Evolutionary conservation across 306 rosid species (phyloP), one percentile per base, ranked within the genome.

Genomic region (Vicia sativa): DNA sequence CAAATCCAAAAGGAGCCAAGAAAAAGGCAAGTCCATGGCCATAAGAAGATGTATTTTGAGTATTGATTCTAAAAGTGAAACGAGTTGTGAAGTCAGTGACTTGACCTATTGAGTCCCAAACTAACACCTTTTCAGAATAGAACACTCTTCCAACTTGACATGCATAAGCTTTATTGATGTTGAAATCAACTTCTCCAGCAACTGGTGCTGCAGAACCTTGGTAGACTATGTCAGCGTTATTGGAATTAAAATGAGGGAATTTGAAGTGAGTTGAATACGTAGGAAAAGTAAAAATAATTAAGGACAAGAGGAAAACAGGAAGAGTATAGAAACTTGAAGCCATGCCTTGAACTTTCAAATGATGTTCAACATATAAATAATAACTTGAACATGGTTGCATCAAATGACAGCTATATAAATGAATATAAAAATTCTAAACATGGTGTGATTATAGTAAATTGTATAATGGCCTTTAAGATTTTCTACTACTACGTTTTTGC

Each of bases 51-150:
- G 0, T 18, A 2, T 13, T 7, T 19, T 3, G 6, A 3, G 60
- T 60, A 14, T 76, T 35, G n/a, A 82, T 76, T 0, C 34, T 5
- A 62, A 82, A 82, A 37, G 84, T 43, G 68, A 50, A 73, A 6
- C 29, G 87, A 18, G 87, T 72, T 3, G 72, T 64, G 75, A 82
- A 82, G 28, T 82, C 70, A 10, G 81, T 15, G 45, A 73, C 35
- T 21, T 60, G 48, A 18, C 82, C 62, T 0, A 77, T 58, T 6
- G 78, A 59, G n/a, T 80, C 75, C 87, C 87, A 83, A 6, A 83
- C 67, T 4, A 43, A 62, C 55, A 83, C 79, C 4, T 4, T 58
- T 56, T 75, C n/a, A 3, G 79, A 34, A 64, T 83, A 80, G 10
- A 69, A 50, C 5, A 38, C 65, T 25, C 73, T 19, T 56, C 88